phyloP scores from a whole-genome alignment of 345 rosid genomes.

The Cochlearia excelsa region DNA sequence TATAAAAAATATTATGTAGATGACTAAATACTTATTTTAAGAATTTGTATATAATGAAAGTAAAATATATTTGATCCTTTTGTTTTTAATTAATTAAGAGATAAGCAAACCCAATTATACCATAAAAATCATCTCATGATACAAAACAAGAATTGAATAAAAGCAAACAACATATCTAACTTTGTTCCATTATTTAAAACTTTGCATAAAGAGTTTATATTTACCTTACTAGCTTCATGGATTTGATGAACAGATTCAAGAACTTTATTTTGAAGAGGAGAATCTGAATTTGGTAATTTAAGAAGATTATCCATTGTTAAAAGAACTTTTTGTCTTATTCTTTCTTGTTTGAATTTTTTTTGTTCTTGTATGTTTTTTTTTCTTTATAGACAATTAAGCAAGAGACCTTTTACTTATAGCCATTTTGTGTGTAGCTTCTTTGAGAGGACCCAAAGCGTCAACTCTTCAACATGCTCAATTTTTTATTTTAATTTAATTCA shows the following conservation, averaged over 20 bases:
- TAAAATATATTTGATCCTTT: too few species aligned
- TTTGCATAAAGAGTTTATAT: not conserved
- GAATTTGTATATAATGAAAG: too few species aligned
- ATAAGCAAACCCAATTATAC: too few species aligned
- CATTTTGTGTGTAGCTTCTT: conserved; percentile 28
- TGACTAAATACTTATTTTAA: not conserved
- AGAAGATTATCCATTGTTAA: conserved; percentile 39
- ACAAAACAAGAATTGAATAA: too few species aligned
- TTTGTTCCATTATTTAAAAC: not conserved
- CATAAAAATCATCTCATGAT: too few species aligned
- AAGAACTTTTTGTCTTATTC: conserved; percentile 15
- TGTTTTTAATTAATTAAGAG: too few species aligned
- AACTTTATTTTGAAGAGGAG: conserved; percentile 34
- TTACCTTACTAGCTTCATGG: conserved; percentile 34
- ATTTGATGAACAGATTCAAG: conserved; percentile 28
- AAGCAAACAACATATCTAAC: too few species aligned
- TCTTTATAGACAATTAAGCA: conserved; percentile 18
- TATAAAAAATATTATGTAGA: not conserved
- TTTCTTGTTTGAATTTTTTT: conserved; percentile 13
- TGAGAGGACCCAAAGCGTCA: conserved; percentile 58
- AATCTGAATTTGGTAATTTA: conserved; percentile 35
- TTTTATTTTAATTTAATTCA: conserved; percentile 18
- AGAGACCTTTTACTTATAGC: conserved; percentile 35
- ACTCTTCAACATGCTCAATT: conserved; percentile 44
- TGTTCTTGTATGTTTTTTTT: conserved; percentile 11